A percentile compares a stretch with the other conserved stretches of the same genome.
Evolutionary conservation across 176 grass and related monocot genomes (phyloP).

Genomic region (Musa schizocarpa): DNA sequence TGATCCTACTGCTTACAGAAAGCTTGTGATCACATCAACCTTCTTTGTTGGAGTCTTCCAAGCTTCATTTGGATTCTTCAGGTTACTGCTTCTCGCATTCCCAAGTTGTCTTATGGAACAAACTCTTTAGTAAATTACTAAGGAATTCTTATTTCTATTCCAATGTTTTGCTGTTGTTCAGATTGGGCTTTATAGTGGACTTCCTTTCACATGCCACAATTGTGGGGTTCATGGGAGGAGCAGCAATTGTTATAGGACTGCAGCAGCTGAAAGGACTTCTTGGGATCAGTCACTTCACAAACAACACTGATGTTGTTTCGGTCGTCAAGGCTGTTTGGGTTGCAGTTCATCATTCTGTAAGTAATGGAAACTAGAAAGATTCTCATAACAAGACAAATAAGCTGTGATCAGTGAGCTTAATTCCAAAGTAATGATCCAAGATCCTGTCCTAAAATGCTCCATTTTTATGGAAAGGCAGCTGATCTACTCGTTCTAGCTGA

Average conservation of each 20-base stretch:
- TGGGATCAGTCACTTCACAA: slow-evolving; percentile 65
- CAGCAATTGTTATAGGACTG: slow-evolving; percentile 79
- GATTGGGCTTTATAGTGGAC: slow-evolving; percentile 83
- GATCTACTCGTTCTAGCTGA: too few relatives aligned
- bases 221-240: slow-evolving; percentile 91
- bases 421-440: too few relatives aligned
- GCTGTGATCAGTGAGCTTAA: background rate
- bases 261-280: slow-evolving; percentile 91
- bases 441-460: too few relatives aligned
- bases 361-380: background rate
- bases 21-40: slow-evolving; percentile 73
- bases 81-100: slow-evolving; percentile 18
- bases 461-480: too few relatives aligned
- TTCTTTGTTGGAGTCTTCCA: slow-evolving; percentile 85
- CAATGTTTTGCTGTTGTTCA: slow-evolving; percentile 21
- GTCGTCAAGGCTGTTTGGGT: slow-evolving; percentile 54
- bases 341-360: slow-evolving; percentile 52
- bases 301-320: slow-evolving; percentile 73
- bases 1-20: slow-evolving; percentile 52
- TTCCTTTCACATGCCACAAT: slow-evolving; percentile 86
- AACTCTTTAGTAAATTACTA: background rate
- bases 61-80: slow-evolving; percentile 75
- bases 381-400: background rate
- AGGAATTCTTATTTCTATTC: slow-evolving; percentile 10
- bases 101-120: background rate